Base-by-base conservation (phyloP, 352 stramenopile genomes). In the Globisporangium cederbergense region DNA sequence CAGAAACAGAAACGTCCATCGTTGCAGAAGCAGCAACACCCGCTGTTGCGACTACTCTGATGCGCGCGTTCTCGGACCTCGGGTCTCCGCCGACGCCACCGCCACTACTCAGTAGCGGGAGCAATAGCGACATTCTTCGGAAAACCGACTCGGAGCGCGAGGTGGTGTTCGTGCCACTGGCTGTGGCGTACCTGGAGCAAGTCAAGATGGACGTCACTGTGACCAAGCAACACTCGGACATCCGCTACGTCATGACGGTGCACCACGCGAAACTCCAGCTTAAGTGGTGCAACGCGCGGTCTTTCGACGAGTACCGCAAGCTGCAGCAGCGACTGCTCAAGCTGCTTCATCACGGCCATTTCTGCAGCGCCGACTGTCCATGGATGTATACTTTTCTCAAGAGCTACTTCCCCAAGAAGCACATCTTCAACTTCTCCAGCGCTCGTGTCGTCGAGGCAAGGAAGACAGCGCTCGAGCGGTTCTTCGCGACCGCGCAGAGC, bases 381-480 rank as follows among this genome's bases (percentile, higher is more conserved):
- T 90, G 79, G 79, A 64, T 92, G 11, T 89, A 78, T 54, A 86
- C 74, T 8, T 90, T 92, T 51, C 53, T 92, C 14, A 88, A 86
- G 68, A 90, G 79, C 66, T 90, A 90, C 62, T 92, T 92, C 68
- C 83, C 83, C 13, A 88, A 88, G 65, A 86, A 82, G 36, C 58
- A 80, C 22, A 56, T 90, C 1, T 88, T 64, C 59, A 68, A 73
- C 8, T 88, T 89, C 49, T 67, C 70, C 2, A 83, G 64, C 46
- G 65, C 71, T 1, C 70, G 76, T 6, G 76, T 88, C 18, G 63
- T 88, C 32, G 68, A 74, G 4, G 63, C 72, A 30, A 73, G 83
- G 7, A 79, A 80, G 4, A 73, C 84, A 14, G 76, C 76, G 36
- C 74, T 92, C 14, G 74, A 83, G 58, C 55, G 72, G 28, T 89